Evolutionary conservation across 1,139 yeast genomes (phyloP), one percentile per base, ranked within the genome.

Genomic region (Yamadazyma jaroonii): DNA sequence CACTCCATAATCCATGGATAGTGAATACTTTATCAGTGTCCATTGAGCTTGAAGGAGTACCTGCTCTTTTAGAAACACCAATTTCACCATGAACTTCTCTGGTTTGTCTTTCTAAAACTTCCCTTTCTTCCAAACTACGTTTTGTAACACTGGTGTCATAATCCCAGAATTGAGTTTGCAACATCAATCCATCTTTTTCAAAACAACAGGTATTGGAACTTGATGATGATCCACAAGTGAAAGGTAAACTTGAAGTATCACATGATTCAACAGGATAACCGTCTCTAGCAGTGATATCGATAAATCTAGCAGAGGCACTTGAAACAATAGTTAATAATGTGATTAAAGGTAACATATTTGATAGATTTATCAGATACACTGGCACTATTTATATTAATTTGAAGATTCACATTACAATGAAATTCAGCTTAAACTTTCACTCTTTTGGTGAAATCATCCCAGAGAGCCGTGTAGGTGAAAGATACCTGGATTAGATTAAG

Each of bases 81-180:
- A 11, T 27, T 11, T 14, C 29, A 4, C 20, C 15, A 9, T 35
- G 13, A 22, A 14, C 11, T 13, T 35, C 33, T n/a, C 35, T 24
- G 14, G 20, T 9, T 14, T 23, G 15, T 33, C 40, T 46, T 13
- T 50, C 45, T 20, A 42, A 43, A 32, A 40, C 42, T n/a, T 46
- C 38, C n/a, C 50, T 55, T 36, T 45, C 45, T 25, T 25, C 9
- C 45, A 43, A 9, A 54, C 54, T 34, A 45, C 40, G 12, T 39
- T 35, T 31, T 57, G 52, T 38, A 54, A 59, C 13, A 51, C 50
- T 2, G 58, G 48, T n/a, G 41, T 61, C 53, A 48, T 53, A 64
- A 47, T 67, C 70, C 72, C 72, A 66, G 49, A 66, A 67, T 47
- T 66, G 72, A 9, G 73, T 55, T 39, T 52, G 62, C 58, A 67